Evolutionary conservation across 371 early-diverging fungal species (phyloP), one percentile per base, ranked within the genome.

Genomic region (Rhizopus sp.): DNA sequence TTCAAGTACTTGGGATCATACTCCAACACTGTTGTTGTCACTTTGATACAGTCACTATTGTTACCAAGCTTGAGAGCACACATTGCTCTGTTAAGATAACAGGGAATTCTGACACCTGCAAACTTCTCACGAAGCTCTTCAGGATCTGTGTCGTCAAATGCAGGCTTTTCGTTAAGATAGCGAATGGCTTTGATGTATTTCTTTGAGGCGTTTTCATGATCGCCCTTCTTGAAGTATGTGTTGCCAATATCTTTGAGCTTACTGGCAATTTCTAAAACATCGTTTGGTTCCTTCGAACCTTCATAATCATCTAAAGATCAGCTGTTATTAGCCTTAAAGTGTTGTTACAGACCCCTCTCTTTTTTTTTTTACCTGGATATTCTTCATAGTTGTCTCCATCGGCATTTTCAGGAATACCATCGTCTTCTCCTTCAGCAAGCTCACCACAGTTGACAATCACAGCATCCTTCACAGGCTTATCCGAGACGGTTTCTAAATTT

Each of bases 241-340:
- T 90, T 86, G 39, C 97, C 97, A 45, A 89, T 70, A 13, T 79
- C 77, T 80, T 95, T 95, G 61, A 95, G 69, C 47, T 86, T 76
- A 30, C 79, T 68, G 31, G 91, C 92, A 69, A 94, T 88, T 35
- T 80, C 69, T 17, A 92, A 59, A 55, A 92, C 62, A 53, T 85
- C 84, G 17, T 65, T 72, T n/a, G 83, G 77, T 47, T 77, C 70
- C 52, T 75, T 72, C 0, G 74, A 48, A 15, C 83, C 76, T 23
- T 86, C 85, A 63, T 89, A 81, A 62, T 91, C 91, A 68, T 88
- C 90, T 79, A 50, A 47, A 34, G 35, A 15, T 50, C 13, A 16
- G 7, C 38, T 7, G 35, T 33, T 33, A 6, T 15, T 29, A n/a
- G 7, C n/a, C 4, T 16, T 7, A 31, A 34, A 29, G 32, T 23